Percentiles rank a stretch among this genome's conserved stretches.
Conservation (phyloP, 2,329 filamentous ascomycete species). For the Aschersonia sp. region DNA sequence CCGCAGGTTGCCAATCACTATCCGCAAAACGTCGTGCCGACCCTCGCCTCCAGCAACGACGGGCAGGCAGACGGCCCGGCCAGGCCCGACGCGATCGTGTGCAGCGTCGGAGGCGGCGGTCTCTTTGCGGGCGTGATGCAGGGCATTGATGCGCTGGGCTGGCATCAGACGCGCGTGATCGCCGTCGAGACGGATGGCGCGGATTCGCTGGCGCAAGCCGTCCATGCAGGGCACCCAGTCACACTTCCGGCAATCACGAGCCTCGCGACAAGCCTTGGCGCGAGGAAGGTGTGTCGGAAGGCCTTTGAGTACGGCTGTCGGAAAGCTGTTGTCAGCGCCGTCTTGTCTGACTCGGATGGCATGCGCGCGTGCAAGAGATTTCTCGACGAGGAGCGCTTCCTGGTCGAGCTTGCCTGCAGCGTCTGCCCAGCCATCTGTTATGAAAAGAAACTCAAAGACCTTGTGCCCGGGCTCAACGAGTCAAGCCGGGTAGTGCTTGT, state of each 20-base stretch:
- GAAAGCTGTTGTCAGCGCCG: conserved; percentile 11
- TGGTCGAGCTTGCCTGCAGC: conserved; percentile 16
- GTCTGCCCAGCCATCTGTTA: conserved; percentile 16
- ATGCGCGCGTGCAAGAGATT: conserved; percentile 13
- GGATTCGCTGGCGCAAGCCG: conserved; percentile 44
- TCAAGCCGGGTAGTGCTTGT: conserved; percentile 15
- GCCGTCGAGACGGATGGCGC: conserved; percentile 63
- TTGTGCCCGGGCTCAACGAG: conserved; percentile 9
- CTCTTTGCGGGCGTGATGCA: conserved; percentile 60
- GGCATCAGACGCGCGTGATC: conserved; percentile 32
- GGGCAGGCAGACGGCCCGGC: neutral
- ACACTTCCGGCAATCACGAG: conserved; percentile 56
- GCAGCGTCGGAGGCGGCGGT: conserved; percentile 67
- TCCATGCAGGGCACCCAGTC: conserved; percentile 38
- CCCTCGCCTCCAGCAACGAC: neutral
- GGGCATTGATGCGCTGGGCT: conserved; percentile 30
- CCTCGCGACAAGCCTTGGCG: conserved; percentile 57
- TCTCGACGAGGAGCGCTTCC: conserved; percentile 13
- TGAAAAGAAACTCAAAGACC: conserved; percentile 8
- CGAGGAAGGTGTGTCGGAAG: conserved; percentile 44
- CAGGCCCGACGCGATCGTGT: conserved; percentile 50
- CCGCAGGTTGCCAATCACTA: conserved; percentile 9
- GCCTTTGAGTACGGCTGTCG: conserved; percentile 17
- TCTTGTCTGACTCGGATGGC: conserved; percentile 13
- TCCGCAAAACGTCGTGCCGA: conserved; percentile 42